Evolutionary conservation across 257 asterid genomes (phyloP).

Genomic region (Ehretia macrophylla): DNA sequence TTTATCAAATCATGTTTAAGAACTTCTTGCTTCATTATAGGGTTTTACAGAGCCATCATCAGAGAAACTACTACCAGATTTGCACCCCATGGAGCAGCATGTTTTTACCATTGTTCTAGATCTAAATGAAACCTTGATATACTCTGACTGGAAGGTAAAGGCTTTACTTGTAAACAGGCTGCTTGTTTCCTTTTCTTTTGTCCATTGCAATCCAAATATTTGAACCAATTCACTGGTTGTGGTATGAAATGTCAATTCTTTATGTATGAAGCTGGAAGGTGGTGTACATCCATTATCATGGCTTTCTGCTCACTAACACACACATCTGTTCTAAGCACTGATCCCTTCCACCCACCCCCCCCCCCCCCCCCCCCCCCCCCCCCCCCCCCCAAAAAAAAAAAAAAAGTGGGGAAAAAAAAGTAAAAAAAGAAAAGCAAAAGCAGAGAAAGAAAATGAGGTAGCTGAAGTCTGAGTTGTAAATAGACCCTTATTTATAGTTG

Average conservation of each 20-base stretch:
- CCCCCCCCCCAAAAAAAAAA: too few species aligned
- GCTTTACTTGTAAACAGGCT: not conserved
- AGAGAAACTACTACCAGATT: slow-evolving; percentile 86
- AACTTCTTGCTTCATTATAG: slow-evolving; percentile 28
- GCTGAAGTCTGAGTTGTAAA: not conserved
- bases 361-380: too few species aligned
- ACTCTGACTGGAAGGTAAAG: slow-evolving; percentile 83
- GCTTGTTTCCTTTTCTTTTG: slow-evolving; percentile 1
- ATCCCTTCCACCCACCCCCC: too few species aligned
- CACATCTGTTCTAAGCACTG: too few species aligned
- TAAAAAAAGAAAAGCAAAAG: not conserved
- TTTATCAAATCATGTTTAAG: not conserved
- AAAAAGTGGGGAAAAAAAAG: too few species aligned
- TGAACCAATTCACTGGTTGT: not conserved
- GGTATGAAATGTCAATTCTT: too few species aligned
- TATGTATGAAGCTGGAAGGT: too few species aligned
- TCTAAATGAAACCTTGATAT: slow-evolving; percentile 75
- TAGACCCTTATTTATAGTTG: not conserved
- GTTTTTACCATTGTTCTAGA: slow-evolving; percentile 87
- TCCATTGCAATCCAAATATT: not conserved
- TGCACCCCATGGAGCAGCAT: slow-evolving; percentile 79
- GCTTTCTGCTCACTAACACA: too few species aligned
- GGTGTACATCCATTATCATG: too few species aligned
- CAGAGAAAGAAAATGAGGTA: too few species aligned
- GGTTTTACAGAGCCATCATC: slow-evolving; percentile 85